Conservation (phyloP, 225 moss, liverwort and hornwort species). For the Neckera pumila region DNA sequence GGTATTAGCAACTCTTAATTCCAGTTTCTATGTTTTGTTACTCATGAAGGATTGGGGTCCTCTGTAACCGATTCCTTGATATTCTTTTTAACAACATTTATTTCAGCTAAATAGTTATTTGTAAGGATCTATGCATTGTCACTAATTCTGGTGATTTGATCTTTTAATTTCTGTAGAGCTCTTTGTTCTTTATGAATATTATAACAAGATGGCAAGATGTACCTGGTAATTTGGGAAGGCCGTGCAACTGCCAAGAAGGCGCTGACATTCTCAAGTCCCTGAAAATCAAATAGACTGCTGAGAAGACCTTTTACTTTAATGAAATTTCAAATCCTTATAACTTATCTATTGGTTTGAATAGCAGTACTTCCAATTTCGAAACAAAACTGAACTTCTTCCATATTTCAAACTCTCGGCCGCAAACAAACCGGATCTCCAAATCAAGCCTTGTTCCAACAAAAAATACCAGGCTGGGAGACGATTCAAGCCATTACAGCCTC, state of each 20-base stretch:
- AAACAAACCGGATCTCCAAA: neutral
- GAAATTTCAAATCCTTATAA: neutral
- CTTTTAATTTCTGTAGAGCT: slow-evolving; percentile 6
- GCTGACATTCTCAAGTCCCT: neutral
- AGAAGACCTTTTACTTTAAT: neutral
- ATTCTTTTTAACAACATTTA: neutral
- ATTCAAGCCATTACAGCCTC: neutral
- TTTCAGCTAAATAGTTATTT: neutral
- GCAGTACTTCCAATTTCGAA: neutral
- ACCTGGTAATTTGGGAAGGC: neutral
- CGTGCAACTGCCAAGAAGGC: slow-evolving; percentile 2
- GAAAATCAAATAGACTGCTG: neutral
- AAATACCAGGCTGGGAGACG: neutral
- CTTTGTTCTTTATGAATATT: neutral
- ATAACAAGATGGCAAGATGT: neutral
- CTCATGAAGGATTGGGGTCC: slow-evolving; percentile 87
- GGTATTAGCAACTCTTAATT: slow-evolving; percentile 38
- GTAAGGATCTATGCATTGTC: neutral
- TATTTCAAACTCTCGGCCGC: neutral
- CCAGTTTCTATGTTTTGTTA: slow-evolving; percentile 64
- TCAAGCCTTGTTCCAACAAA: neutral
- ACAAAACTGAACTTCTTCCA: neutral
- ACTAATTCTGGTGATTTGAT: neutral
- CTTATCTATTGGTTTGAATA: neutral
- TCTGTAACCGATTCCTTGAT: slow-evolving; percentile 11